phyloP scores from a whole-genome alignment of 2,329 filamentous ascomycete species.

The Dryadomyces quercivorus region DNA sequence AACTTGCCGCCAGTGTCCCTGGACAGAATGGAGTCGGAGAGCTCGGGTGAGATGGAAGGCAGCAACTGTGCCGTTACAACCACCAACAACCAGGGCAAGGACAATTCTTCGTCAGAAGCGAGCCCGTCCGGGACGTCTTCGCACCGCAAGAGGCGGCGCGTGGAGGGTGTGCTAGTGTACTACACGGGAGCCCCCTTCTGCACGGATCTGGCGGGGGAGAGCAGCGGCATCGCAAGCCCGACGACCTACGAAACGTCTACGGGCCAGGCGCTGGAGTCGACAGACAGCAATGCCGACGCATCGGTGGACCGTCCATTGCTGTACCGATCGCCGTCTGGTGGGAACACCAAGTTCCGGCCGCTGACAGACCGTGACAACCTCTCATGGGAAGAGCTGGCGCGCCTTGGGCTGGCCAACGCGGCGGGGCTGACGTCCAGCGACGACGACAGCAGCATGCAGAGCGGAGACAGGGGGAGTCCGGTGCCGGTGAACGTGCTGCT shows the following conservation, averaged over 20 bases:
- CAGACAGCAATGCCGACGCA: conserved; percentile 9
- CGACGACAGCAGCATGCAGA: neutral
- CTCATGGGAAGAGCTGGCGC: conserved; percentile 9
- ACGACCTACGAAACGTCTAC: conserved; percentile 36
- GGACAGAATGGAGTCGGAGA: conserved; percentile 24
- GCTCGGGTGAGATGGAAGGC: conserved; percentile 32
- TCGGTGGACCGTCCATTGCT: conserved; percentile 14
- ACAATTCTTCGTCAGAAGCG: conserved; percentile 34
- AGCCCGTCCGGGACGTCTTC: conserved; percentile 35
- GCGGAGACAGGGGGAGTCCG: neutral
- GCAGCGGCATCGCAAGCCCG: conserved; percentile 29
- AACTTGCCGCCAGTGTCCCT: conserved; percentile 35
- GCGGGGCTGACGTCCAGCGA: neutral
- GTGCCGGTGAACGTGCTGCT: neutral
- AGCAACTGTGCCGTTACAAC: conserved; percentile 28
- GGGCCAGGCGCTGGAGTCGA: conserved; percentile 22
- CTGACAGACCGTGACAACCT: conserved; percentile 26
- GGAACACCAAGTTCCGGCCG: conserved; percentile 34
- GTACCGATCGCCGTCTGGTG: conserved; percentile 37
- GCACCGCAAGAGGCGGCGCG: conserved; percentile 39
- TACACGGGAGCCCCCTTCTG: conserved; percentile 72
- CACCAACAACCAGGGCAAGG: conserved; percentile 18
- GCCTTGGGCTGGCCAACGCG: neutral
- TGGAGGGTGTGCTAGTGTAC: conserved; percentile 70
- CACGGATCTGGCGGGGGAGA: conserved; percentile 63